These are phyloP conservation scores for Parmelia sp. DNA, from an alignment of 495 filamentous ascomycete species.

Conservation along the genomic window DNA sequence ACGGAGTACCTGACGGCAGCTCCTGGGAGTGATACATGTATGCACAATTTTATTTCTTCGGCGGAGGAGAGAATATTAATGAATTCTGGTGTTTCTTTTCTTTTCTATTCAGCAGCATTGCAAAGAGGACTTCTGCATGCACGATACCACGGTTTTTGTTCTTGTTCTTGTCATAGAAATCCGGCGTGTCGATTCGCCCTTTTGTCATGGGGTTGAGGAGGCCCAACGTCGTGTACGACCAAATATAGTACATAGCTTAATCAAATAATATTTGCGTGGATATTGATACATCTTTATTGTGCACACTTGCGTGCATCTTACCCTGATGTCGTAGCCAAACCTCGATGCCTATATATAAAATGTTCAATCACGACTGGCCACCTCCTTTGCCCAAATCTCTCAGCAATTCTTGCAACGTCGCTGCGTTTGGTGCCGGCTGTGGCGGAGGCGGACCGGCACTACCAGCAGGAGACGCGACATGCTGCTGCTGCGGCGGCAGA, in stretches of 20 bases:
- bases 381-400: background rate
- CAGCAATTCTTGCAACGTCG: background rate
- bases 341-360: background rate
- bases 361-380: too few relatives aligned
- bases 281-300: background rate
- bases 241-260: background rate
- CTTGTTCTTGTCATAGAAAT: too few relatives aligned
- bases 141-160: background rate
- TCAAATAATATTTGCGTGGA: background rate
- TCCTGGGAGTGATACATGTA: too few relatives aligned
- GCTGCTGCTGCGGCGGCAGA: conserved; percentile 19
- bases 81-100: background rate
- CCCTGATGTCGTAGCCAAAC: background rate
- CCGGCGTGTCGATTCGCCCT: background rate
- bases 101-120: background rate
- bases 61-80: background rate
- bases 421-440: background rate
- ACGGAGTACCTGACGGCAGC: background rate
- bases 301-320: background rate
- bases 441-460: background rate
- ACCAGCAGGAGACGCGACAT: background rate
- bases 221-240: background rate
- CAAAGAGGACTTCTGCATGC: background rate
- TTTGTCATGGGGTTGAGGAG: background rate
- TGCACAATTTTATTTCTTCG: background rate